phyloP scores from a whole-genome alignment of 352 stramenopile genomes.

The Elongisporangium anandrum region DNA sequence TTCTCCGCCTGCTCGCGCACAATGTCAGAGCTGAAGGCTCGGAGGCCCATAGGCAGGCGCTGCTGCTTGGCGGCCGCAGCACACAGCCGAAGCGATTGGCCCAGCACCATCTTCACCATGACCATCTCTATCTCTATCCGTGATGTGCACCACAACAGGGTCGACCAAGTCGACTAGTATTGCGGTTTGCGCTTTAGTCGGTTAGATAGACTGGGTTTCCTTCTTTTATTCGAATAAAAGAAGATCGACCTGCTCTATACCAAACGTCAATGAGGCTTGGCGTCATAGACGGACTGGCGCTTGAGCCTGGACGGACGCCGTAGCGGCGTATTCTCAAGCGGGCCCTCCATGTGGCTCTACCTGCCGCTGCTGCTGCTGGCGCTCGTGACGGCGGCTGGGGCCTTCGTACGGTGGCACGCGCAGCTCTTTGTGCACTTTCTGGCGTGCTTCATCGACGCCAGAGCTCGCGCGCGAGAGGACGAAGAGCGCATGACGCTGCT shows the following conservation, averaged over 20 bases:
- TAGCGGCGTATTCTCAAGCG: neutral
- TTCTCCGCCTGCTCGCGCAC: conserved; percentile 48
- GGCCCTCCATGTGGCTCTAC: neutral
- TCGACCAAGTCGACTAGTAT: neutral
- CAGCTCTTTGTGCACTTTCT: too few relatives aligned
- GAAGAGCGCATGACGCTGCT: neutral
- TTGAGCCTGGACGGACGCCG: neutral
- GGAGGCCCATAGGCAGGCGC: neutral
- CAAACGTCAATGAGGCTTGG: neutral
- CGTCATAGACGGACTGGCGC: neutral
- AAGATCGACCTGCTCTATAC: neutral
- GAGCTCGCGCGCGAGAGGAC: neutral
- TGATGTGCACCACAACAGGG: neutral
- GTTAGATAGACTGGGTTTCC: neutral
- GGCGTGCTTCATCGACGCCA: neutral
- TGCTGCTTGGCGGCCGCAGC: neutral
- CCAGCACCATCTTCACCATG: neutral
- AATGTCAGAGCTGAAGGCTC: conserved; percentile 19
- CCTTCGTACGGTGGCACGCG: neutral
- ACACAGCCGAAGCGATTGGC: neutral
- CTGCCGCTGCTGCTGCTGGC: neutral
- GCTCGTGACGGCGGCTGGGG: neutral
- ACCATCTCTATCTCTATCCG: neutral
- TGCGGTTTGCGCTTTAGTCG: neutral
- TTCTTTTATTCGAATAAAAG: neutral